These are phyloP conservation scores for Zalaria sp. DNA, from an alignment of 2,329 filamentous ascomycete genomes.

Conservation along the genomic window DNA sequence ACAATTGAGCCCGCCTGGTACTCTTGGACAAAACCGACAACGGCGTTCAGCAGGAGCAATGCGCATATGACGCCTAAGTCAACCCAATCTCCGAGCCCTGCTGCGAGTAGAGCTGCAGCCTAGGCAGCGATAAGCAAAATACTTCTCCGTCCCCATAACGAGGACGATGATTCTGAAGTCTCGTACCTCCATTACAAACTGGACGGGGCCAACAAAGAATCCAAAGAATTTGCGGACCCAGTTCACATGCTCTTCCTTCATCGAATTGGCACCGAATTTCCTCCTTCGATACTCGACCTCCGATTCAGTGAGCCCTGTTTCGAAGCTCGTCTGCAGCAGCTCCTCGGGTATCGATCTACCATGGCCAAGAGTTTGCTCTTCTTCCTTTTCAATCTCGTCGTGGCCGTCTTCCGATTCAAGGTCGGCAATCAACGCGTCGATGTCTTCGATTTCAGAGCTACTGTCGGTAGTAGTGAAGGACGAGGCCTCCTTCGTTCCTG, in stretches of 20 bases:
- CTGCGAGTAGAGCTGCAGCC: too few relatives aligned
- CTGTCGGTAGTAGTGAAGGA: too few relatives aligned
- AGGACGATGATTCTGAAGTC: conserved; percentile 35
- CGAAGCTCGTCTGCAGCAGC: conserved; percentile 62
- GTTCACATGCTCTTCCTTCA: conserved; percentile 87
- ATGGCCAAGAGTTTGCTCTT: neutral
- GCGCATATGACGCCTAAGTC: conserved; percentile 45
- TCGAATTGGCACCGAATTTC: conserved; percentile 73
- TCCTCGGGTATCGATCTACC: conserved; percentile 23
- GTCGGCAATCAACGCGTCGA: too few relatives aligned
- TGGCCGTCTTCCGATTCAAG: neutral
- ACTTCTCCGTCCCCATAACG: conserved; percentile 43
- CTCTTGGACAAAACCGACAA: conserved; percentile 47
- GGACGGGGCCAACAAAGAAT: conserved; percentile 80
- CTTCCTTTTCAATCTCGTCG: neutral
- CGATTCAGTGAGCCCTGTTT: conserved; percentile 54
- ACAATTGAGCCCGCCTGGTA: conserved; percentile 47
- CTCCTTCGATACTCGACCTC: conserved; percentile 52
- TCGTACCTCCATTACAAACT: conserved; percentile 88
- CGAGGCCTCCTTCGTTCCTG: too few relatives aligned
- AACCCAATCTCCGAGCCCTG: conserved; percentile 51
- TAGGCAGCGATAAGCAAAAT: too few relatives aligned
- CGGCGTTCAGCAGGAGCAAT: conserved; percentile 44
- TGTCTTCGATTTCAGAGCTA: too few relatives aligned
- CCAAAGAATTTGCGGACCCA: conserved; percentile 65